A percentile compares a stretch with the other conserved stretches of the same genome.
Evolutionary conservation across 257 asterid species (phyloP).

Genomic region (Ballota nigra): DNA sequence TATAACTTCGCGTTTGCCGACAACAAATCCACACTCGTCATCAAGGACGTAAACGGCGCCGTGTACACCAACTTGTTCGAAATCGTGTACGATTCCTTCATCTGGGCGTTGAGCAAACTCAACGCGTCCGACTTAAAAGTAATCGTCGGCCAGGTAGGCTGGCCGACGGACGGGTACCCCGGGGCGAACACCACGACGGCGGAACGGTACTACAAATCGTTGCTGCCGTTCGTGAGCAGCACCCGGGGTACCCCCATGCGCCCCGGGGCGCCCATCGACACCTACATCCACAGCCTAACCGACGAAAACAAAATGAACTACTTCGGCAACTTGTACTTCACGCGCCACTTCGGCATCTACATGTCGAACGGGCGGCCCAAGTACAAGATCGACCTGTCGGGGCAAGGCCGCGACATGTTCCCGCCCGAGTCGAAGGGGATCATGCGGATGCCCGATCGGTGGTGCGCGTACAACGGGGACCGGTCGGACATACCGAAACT

Average conservation of each 20-base stretch:
- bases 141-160: slow-evolving; percentile 34
- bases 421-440: no score
- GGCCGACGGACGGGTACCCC: slow-evolving; percentile 49
- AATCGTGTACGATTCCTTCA: slow-evolving; percentile 30
- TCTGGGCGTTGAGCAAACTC: slow-evolving; percentile 31
- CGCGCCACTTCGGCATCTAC: no score
- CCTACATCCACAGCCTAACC: not conserved
- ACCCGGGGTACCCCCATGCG: slow-evolving; percentile 45
- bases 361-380: no score
- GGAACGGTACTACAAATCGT: slow-evolving; percentile 31
- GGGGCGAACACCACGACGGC: slow-evolving; percentile 25
- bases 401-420: no score
- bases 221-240: slow-evolving; percentile 26
- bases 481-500: not conserved
- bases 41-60: slow-evolving; percentile 20
- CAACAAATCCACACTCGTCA: not conserved
- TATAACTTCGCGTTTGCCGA: slow-evolving; percentile 33
- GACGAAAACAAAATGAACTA: not conserved
- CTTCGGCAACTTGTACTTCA: no score
- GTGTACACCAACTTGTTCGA: slow-evolving; percentile 35
- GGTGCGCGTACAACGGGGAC: slow-evolving; percentile 34
- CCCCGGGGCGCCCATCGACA: slow-evolving; percentile 31
- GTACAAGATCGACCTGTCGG: no score
- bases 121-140: slow-evolving; percentile 18
- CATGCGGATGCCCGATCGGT: slow-evolving; percentile 50